phyloP scores from a whole-genome alignment of 129 eudicot genomes.

The Artemisia argyi region DNA sequence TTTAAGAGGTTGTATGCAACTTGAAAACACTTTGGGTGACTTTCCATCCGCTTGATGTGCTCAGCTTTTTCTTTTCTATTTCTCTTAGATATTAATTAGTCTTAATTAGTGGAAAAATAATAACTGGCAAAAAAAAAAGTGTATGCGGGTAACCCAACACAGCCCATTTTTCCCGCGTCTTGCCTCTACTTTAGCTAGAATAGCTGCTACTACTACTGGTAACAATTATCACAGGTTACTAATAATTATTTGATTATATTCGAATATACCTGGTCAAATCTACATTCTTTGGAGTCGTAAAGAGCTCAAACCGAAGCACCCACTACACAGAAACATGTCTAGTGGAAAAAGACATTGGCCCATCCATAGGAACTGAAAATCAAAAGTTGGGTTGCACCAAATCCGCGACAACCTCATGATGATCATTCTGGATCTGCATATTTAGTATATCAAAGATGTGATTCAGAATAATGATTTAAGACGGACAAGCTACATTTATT shows the following conservation, averaged over 20 bases:
- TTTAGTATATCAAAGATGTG: neutral
- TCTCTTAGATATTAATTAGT: too few species aligned
- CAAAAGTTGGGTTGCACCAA: slow-evolving; percentile 87
- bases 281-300: slow-evolving; percentile 82
- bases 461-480: slow-evolving; percentile 5
- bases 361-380: slow-evolving; percentile 94
- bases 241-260: neutral
- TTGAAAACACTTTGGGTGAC: too few species aligned
- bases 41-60: too few species aligned
- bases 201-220: too few species aligned
- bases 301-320: slow-evolving; percentile 93
- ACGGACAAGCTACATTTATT: neutral
- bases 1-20: too few species aligned
- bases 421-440: slow-evolving; percentile 85
- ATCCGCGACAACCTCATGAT: slow-evolving; percentile 95
- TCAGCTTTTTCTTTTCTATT: too few species aligned
- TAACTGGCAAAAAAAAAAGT: too few species aligned
- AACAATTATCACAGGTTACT: too few species aligned
- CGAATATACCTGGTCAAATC: slow-evolving; percentile 82
- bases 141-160: too few species aligned
- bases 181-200: too few species aligned
- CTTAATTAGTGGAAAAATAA: too few species aligned
- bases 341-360: slow-evolving; percentile 95
- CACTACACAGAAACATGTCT: slow-evolving; percentile 89
- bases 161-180: too few species aligned